Percentiles rank a stretch among this genome's conserved stretches.
Evolutionary conservation across 345 rosid genomes (phyloP).

Genomic region (Aquilaria sinensis): DNA sequence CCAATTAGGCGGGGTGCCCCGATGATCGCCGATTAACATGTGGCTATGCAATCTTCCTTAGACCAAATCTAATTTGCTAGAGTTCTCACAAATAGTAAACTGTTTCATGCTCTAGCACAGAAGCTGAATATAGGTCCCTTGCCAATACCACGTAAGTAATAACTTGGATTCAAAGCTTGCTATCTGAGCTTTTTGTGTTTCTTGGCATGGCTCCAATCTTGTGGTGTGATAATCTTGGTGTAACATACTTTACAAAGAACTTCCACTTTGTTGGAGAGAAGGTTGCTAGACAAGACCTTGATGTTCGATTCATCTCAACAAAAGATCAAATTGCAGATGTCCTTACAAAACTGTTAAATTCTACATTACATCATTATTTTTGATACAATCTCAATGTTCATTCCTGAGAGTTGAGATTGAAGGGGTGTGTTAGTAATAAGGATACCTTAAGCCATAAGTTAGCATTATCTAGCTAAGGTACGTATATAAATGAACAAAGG

Average conservation of each 20-base stretch:
- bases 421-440: too few relatives aligned
- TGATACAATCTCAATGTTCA: too few relatives aligned
- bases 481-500: too few relatives aligned
- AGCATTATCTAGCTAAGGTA: too few relatives aligned
- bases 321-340: background rate
- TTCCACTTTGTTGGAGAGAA: background rate
- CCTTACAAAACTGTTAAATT: background rate
- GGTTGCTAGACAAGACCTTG: too few relatives aligned
- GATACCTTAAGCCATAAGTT: too few relatives aligned
- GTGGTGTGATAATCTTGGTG: background rate
- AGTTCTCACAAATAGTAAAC: background rate
- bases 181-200: background rate
- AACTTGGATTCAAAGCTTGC: background rate
- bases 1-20: too few relatives aligned
- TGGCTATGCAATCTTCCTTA: background rate
- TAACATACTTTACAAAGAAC: background rate
- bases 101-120: background rate
- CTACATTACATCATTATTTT: background rate
- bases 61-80: background rate
- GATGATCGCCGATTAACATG: background rate
- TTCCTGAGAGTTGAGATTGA: too few relatives aligned
- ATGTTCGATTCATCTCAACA: background rate
- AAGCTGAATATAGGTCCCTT: background rate
- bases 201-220: background rate
- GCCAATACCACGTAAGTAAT: background rate